phyloP scores from a whole-genome alignment of 805 yeast species.

The Candida lessepsii region DNA sequence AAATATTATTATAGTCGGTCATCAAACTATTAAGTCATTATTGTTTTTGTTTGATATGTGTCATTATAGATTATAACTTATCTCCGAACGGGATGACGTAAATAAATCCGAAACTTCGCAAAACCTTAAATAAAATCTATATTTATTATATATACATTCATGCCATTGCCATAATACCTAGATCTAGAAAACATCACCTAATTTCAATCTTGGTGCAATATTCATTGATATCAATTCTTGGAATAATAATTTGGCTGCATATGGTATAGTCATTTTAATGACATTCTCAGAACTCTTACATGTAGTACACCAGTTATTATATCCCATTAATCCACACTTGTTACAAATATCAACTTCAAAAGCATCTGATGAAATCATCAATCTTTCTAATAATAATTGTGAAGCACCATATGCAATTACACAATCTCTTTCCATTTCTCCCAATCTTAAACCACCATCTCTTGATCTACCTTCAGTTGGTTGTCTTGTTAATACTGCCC shows the following conservation, averaged over 20 bases:
- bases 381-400: conserved; percentile 85
- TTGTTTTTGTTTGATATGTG: no score
- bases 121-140: no score
- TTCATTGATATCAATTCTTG: conserved; percentile 98
- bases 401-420: conserved; percentile 99
- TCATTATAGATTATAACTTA: no score
- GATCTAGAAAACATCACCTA: conserved; percentile 75
- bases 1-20: not conserved
- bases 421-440: conserved; percentile 99
- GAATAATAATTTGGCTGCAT: conserved; percentile 96
- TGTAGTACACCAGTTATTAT: conserved; percentile 96
- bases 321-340: conserved; percentile 94
- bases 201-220: conserved; percentile 90
- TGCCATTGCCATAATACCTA: no score
- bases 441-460: conserved; percentile 98
- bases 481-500: conserved; percentile 96
- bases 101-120: no score
- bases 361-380: conserved; percentile 96
- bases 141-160: no score
- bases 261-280: conserved; percentile 93
- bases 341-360: conserved; percentile 96
- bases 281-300: conserved; percentile 87
- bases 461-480: conserved; percentile 99
- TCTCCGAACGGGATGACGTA: no score
- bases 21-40: no score